These are phyloP conservation scores for Talaromyces wortmannii DNA, from an alignment of 495 filamentous ascomycete genomes.

Conservation along the genomic window DNA sequence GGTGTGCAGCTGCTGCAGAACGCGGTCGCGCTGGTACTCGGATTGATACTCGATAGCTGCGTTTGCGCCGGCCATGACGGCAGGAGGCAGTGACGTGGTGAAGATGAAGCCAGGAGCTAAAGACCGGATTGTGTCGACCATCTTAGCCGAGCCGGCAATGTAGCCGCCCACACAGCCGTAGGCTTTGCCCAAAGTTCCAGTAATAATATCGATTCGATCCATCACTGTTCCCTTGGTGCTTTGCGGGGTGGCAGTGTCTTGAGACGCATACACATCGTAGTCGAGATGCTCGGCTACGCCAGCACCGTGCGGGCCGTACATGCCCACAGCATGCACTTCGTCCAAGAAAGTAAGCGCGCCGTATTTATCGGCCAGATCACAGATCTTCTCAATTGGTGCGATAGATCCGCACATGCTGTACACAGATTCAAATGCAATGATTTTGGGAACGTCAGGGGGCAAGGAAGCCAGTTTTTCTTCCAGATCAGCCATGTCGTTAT, in stretches of 20 bases:
- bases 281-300: conserved; percentile 97
- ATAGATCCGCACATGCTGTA: conserved; percentile 99
- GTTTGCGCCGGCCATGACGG: conserved; percentile 92
- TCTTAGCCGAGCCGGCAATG: conserved; percentile 80
- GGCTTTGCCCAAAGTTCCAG: conserved; percentile 92
- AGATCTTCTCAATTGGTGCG: conserved; percentile 91
- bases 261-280: conserved; percentile 57
- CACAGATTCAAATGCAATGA: conserved; percentile 97
- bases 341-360: conserved; percentile 96
- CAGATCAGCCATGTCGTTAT: conserved; percentile 87
- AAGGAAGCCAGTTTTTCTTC: conserved; percentile 87
- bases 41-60: conserved; percentile 91
- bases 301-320: conserved; percentile 96
- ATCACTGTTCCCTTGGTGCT: conserved; percentile 71
- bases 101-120: conserved; percentile 98
- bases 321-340: conserved; percentile 97
- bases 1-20: conserved; percentile 92
- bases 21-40: conserved; percentile 69
- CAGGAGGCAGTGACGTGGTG: conserved; percentile 91
- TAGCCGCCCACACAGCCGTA: conserved; percentile 98
- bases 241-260: conserved; percentile 54
- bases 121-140: conserved; percentile 94
- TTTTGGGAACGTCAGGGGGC: conserved; percentile 80
- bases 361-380: conserved; percentile 94
- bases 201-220: conserved; percentile 96